Percentiles rank a stretch among this genome's conserved stretches.
Evolutionary conservation across 129 eudicot species (phyloP).

Genomic region (Flaveria robusta): DNA sequence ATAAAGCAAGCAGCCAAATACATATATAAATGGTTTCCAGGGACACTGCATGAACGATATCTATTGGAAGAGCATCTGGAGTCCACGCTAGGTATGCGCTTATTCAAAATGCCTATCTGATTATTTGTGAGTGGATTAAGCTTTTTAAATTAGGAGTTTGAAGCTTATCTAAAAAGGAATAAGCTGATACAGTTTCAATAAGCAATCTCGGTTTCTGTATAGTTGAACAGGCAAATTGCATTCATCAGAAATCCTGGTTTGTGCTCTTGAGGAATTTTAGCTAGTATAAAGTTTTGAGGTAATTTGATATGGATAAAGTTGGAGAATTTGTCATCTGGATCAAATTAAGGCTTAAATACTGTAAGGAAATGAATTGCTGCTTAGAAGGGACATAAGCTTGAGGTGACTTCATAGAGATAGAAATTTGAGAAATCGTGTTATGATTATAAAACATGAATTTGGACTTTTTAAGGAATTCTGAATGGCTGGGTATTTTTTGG

Average conservation of each 20-base stretch:
- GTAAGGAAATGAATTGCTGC: background rate
- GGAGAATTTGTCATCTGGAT: background rate
- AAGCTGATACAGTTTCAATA: background rate
- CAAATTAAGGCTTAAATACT: background rate
- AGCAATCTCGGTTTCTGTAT: background rate
- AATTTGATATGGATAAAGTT: background rate
- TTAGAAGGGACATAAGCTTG: background rate
- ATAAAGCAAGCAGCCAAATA: slow-evolving; percentile 66
- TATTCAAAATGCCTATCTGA: background rate
- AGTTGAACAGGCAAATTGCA: background rate
- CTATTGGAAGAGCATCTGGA: slow-evolving; percentile 60
- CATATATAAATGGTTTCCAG: slow-evolving; percentile 81
- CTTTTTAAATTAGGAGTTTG: background rate
- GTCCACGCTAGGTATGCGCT: slow-evolving; percentile 58
- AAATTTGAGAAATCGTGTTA: background rate
- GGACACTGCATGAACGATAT: slow-evolving; percentile 56
- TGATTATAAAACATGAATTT: background rate
- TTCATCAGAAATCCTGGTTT: background rate
- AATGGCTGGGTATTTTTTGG: background rate
- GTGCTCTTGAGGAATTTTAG: background rate
- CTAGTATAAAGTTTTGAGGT: background rate
- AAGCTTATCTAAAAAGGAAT: background rate
- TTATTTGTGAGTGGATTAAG: background rate
- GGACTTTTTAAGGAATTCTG: background rate
- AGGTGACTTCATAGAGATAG: background rate